Conservation (phyloP, 345 rosid genomes). For the Gossypium sturtianum region DNA sequence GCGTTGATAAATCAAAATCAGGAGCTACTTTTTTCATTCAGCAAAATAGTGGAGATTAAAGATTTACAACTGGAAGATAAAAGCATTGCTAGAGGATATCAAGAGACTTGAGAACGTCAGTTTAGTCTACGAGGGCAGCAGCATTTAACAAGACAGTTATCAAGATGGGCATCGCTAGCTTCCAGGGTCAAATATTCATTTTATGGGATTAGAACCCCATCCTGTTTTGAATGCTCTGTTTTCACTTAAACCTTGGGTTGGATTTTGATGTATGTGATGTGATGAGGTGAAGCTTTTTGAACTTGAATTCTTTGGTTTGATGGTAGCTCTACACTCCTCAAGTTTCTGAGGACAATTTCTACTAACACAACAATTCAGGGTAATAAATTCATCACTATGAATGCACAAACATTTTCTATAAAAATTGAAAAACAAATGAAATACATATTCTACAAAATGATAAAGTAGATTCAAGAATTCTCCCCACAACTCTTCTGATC, state of each 20-base stretch:
- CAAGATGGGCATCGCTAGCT: no score
- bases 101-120: no score
- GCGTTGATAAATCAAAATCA: no score
- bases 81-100: no score
- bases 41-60: no score
- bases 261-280: background rate
- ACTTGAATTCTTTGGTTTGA: background rate
- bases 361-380: background rate
- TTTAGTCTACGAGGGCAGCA: no score
- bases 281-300: background rate
- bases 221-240: background rate
- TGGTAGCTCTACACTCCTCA: background rate
- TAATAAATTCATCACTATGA: background rate
- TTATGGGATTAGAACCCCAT: no score
- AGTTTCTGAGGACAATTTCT: background rate
- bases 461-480: background rate
- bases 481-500: background rate
- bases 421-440: background rate
- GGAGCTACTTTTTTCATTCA: no score
- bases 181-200: no score
- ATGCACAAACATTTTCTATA: background rate
- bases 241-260: background rate
- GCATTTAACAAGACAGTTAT: no score
- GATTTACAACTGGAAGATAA: no score
- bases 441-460: background rate